Evolutionary conservation across 2,329 filamentous ascomycete genomes (phyloP).

Genomic region (Aspergillus pseudoviridinutans): DNA sequence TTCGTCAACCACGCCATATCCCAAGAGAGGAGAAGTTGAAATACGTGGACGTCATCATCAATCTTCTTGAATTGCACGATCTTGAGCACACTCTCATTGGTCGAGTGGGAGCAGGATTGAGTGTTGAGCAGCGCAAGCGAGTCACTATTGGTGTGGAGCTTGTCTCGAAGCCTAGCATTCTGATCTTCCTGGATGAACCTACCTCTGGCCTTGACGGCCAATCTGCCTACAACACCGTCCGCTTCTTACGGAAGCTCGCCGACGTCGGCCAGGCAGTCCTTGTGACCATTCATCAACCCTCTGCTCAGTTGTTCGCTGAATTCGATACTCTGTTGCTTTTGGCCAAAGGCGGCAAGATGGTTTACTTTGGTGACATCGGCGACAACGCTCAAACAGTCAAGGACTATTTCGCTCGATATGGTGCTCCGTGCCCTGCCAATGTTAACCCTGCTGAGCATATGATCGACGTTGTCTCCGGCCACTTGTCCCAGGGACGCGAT

Average conservation of each 20-base stretch:
- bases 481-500: slow-evolving; percentile 51
- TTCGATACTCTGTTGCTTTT: slow-evolving; percentile 68
- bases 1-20: slow-evolving; percentile 53
- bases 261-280: slow-evolving; percentile 64
- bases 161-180: slow-evolving; percentile 62
- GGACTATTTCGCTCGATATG: slow-evolving; percentile 63
- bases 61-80: slow-evolving; percentile 59
- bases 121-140: slow-evolving; percentile 64
- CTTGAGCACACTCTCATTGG: slow-evolving; percentile 61
- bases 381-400: slow-evolving; percentile 61
- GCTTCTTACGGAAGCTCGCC: slow-evolving; percentile 63
- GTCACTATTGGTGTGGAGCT: slow-evolving; percentile 70
- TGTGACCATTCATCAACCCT: slow-evolving; percentile 68
- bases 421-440: slow-evolving; percentile 58
- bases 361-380: slow-evolving; percentile 67
- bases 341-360: slow-evolving; percentile 64
- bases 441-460: slow-evolving; percentile 61
- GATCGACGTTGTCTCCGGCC: slow-evolving; percentile 48
- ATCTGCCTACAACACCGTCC: slow-evolving; percentile 61
- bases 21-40: slow-evolving; percentile 57
- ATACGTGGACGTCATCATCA: slow-evolving; percentile 62
- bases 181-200: slow-evolving; percentile 68
- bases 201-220: slow-evolving; percentile 67
- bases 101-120: slow-evolving; percentile 44
- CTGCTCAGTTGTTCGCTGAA: slow-evolving; percentile 61